Base-by-base conservation (phyloP, 768 basidiomycete species). In the Naganishia randhawae region DNA sequence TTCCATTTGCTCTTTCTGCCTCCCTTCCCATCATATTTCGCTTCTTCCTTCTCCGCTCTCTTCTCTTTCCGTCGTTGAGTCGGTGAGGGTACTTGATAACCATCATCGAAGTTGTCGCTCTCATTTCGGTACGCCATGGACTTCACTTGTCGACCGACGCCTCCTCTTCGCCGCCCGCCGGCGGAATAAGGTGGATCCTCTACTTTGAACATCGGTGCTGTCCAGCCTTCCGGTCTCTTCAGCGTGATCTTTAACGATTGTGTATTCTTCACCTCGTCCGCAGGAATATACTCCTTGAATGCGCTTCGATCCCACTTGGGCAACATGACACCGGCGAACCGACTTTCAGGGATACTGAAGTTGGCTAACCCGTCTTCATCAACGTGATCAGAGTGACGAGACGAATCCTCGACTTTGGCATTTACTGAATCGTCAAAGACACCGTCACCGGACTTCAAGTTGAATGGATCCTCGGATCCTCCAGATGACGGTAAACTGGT, bases 161-260 rank as follows among this genome's bases (percentile, higher is more conserved):
- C 22, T 61, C 37, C 22, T 17, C 57, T 39, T 4, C 35, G 16
- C 2, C 37, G 9, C 37, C 35, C 14, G n/a, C 22, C 39, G 6
- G 57, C 17, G 11, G 3, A 13, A n/a, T 61, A 27, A 42, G 10
- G 17, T 16, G 54, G 5, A 33, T 55, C 19, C 8, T 22, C 19
- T 5, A 6, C n/a, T 29, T 41, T 25, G 11, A 39, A 13, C n/a
- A 17, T 25, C 10, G 35, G 57, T 13, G 57, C 19, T 19, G 25
- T 61, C 57, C 57, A 61, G 8, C 57, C 57, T 13, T 61, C 37
- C 22, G 57, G 57, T 61, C 29, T 61, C 57, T 42, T 61, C 22
- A 61, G 37, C 33, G 37, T 61, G 3, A 61, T 39, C n/a, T 61
- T 61, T 16, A 61, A n/a, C 1, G 33, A n/a, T n/a, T 9, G 27